Base-by-base conservation (phyloP, 169 alveolate species). In the Plasmodium berghei region DNA sequence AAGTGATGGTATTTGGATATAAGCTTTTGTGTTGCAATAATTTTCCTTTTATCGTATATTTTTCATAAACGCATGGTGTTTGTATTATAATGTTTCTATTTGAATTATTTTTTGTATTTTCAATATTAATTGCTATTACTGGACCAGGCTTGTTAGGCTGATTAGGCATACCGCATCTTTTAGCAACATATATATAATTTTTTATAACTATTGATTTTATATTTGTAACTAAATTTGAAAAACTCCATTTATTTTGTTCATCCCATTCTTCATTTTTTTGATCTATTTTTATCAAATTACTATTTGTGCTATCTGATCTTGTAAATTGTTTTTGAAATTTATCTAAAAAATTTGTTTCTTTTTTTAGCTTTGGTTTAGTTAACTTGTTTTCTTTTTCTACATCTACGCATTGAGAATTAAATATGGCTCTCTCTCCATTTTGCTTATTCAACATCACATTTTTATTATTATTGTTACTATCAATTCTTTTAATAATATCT, bases 1-100 rank as follows among this genome's bases (percentile, higher is more conserved):
- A 92, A 4, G 96, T 94, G 26, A 94, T 89, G 18, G 94, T 93
- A 66, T 89, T 88, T 5, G 96, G 96, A 56, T 89, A 75, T 28
- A 91, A 89, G 24, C 94, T 90, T 58, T 69, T 91, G 64, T 92
- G 94, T 63, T 94, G 96, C 61, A 92, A 64, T 70, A 93, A 61
- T 16, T 85, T 88, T 46, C 91, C 91, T 45, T 20, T 69, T 6
- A 86, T 46, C 4, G 87, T 24, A 48, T 86, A 86, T 54, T 86
- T 86, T 48, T 86, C 91, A 28, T 86, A 86, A 14, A 87, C 91
- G 59, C 91, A 71, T 70, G 91, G 91, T 5, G 91, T 86, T 70
- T 86, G 91, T 14, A 86, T 45, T 6, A 86, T 69, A 26, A 86
- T 52, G 8, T 86, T 69, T 59, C n/a, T 72, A 1, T 42, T 48